Base-by-base conservation (phyloP, 1,284 basidiomycete genomes). In the Grifola frondosa region DNA sequence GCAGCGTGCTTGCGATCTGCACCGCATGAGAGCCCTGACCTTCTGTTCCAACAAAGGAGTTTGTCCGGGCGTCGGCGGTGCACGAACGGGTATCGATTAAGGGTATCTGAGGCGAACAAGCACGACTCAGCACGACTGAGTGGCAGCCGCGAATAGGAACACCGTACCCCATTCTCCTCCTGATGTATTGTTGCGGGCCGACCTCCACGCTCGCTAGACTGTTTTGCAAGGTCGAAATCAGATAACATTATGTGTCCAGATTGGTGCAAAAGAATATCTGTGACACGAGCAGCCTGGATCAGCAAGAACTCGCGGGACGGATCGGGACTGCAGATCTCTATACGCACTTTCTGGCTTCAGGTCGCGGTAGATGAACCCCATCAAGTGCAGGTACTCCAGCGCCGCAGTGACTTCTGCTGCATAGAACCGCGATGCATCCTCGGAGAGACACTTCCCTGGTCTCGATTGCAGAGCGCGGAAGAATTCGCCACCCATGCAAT, bases 181-280 rank as follows among this genome's bases (percentile, higher is more conserved):
- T 86, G 91, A 56, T 90, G 89, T 53, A 98, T 89, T 60, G 84
- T 88, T 9, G 89, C 90, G n/a, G 95, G 94, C 51, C 89, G 81
- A 44, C 89, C 89, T 17, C 88, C 89, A 16, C 82, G 84, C 56
- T 89, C 87, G 37, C 80, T 88, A 30, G 92, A 94, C 61, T 97
- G 91, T 62, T 98, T 99, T 10, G 96, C 97, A 23, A 99, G 78
- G 70, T 99, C 97, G 70, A 99, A 99, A 70, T 99, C 97, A 34
- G 96, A 98, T 55, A 99, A 72, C 94, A 98, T 98, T 58, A 99
- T 97, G 69, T 99, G 97, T 13, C 97, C 97, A 16, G 93, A 94
- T 63, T 97, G 91, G 68, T 99, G 97, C 40, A 99, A 74, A n/a
- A 99, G 75, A 58, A 99, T 99, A 66, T 99, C 94, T 97, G 61